Evolutionary conservation across 768 basidiomycete genomes (phyloP), one percentile per base, ranked within the genome.

Genomic region (Termitomyces sp.): DNA sequence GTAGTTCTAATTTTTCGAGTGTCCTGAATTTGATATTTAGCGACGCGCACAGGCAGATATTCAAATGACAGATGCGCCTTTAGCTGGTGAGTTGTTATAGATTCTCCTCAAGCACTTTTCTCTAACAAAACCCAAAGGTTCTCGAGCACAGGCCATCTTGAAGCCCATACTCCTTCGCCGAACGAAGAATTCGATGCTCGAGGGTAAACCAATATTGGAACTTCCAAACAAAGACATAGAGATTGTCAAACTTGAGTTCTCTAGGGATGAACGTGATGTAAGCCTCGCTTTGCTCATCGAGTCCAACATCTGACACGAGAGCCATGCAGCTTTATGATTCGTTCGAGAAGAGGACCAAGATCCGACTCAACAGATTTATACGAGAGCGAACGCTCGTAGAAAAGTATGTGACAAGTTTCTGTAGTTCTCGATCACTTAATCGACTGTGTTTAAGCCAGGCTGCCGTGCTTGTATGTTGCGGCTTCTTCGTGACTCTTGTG

Each of bases 91-190:
- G 71, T 64, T 14, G 25, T 6, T 55, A 29, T 34, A 11, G 49
- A 40, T 17, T 3, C 5, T 31, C 17, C 31, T 15, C 36, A 29
- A 31, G 20, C 17, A 20, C 4, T 7, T 12, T 43, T 6, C 15
- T 46, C 38, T 43, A 25, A 43, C 43, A 9, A 31, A 43, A 7
- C 52, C 48, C 53, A 43, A 50, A 78, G 85, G 85, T 4, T 73
- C 80, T 37, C 82, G 89, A 14, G 87, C 88, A 0, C 90, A 88
- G 66, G 81, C 83, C 10, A 83, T 92, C 46, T 74, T 93, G 49
- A 82, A 83, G 60, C 83, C 86, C 1, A 74, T 89, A 56, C 71
- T 92, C 31, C 76, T 94, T n/a, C 81, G 92, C 4, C 80, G 92
- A 3, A 92, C 86, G 32, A 93, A 93, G 69, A 77, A 87, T 61